Evolutionary conservation across 495 filamentous ascomycete species (phyloP).

Genomic region (Lasiosphaeria hispida): DNA sequence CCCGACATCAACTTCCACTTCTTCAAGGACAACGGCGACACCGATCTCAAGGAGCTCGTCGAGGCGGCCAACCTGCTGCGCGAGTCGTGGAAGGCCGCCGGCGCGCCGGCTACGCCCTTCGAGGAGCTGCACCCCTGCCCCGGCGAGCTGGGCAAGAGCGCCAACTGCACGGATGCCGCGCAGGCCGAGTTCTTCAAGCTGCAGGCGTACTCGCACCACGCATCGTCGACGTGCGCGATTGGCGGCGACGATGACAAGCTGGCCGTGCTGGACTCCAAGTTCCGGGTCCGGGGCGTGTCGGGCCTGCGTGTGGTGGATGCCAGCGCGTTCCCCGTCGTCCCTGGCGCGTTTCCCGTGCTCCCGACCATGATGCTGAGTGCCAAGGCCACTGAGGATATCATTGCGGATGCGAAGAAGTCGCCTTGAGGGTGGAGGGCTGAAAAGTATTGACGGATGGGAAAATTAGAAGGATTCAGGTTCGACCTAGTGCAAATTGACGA

Average conservation of each 20-base stretch:
- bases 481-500: too few species aligned
- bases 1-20: constrained; percentile 58
- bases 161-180: constrained; percentile 37
- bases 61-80: constrained; percentile 51
- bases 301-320: constrained; percentile 57
- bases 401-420: constrained; percentile 46
- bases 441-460: too few species aligned
- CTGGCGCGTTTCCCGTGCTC: constrained; percentile 58
- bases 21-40: constrained; percentile 42
- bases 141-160: constrained; percentile 13
- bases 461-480: too few species aligned
- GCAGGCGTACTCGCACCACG: constrained; percentile 53
- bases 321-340: constrained; percentile 50
- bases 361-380: constrained; percentile 63
- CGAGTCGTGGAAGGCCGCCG: constrained; percentile 35
- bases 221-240: constrained; percentile 47
- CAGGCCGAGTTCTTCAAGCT: constrained; percentile 45
- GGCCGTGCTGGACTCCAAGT: constrained; percentile 53
- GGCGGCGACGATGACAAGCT: constrained; percentile 46
- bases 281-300: constrained; percentile 47
- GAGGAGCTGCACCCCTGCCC: constrained; percentile 44
- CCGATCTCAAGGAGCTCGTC: constrained; percentile 48
- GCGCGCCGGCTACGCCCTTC: constrained; percentile 36
- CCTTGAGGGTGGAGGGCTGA: background rate
- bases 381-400: constrained; percentile 62